Percentiles rank a stretch among this genome's conserved stretches.
These are phyloP conservation scores for Acer negundo DNA, from an alignment of 345 rosid genomes.

Conservation along the genomic window DNA sequence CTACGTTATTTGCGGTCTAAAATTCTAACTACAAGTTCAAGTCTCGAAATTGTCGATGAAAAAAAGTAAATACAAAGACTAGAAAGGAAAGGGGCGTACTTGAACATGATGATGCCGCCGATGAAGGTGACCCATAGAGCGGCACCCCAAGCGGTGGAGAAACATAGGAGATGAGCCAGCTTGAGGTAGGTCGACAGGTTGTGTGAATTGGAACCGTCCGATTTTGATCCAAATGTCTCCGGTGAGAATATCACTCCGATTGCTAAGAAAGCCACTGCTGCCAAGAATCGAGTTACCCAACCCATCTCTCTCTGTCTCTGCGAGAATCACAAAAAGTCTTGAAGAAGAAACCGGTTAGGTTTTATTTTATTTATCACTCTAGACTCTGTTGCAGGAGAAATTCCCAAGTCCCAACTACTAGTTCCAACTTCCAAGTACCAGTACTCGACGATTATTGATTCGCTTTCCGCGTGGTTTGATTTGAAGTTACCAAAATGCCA, in stretches of 20 bases:
- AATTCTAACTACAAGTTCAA: neutral
- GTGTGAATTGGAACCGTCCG: conserved; percentile 40
- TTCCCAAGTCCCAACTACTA: too few relatives aligned
- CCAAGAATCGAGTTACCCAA: conserved; percentile 74
- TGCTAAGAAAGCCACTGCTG: conserved; percentile 76
- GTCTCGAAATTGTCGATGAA: neutral
- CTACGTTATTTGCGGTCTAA: too few relatives aligned
- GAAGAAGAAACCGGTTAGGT: neutral
- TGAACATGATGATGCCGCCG: conserved; percentile 99
- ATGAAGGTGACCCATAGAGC: conserved; percentile 98
- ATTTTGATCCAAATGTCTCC: conserved; percentile 77
- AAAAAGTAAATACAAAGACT: neutral
- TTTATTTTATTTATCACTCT: neutral
- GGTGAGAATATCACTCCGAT: conserved; percentile 84
- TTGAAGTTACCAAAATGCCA: neutral
- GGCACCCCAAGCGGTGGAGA: conserved; percentile 94
- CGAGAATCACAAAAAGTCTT: neutral
- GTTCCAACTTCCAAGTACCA: too few relatives aligned
- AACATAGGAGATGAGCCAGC: conserved; percentile 84
- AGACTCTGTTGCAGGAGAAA: too few relatives aligned
- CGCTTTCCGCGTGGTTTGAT: neutral
- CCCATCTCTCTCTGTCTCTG: conserved; percentile 47
- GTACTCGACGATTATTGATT: too few relatives aligned
- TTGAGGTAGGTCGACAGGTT: conserved; percentile 58
- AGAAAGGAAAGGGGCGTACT: conserved; percentile 37